These are phyloP conservation scores for Monosporascus sp. DNA, from an alignment of 2,329 filamentous ascomycete genomes.

Conservation along the genomic window DNA sequence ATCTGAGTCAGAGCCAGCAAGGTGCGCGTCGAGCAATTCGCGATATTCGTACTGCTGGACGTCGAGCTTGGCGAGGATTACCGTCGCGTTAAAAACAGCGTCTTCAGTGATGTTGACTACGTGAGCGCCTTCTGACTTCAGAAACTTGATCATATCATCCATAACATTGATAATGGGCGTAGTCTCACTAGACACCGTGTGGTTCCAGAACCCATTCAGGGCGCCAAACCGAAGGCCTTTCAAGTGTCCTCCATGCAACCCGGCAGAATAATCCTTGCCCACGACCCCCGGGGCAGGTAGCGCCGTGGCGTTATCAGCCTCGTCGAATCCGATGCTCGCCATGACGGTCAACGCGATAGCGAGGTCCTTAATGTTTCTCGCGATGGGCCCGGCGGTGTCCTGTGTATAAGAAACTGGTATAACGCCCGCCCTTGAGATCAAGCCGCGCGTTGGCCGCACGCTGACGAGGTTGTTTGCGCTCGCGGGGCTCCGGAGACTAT, in stretches of 20 bases:
- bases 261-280: constrained; percentile 42
- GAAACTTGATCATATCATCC: constrained; percentile 38
- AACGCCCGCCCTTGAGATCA: constrained; percentile 46
- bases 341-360: constrained; percentile 48
- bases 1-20: constrained; percentile 37
- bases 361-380: constrained; percentile 43
- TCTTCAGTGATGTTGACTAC: constrained; percentile 44
- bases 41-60: constrained; percentile 59
- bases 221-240: constrained; percentile 28
- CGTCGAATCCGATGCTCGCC: constrained; percentile 46
- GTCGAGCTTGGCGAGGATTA: constrained; percentile 44
- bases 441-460: constrained; percentile 50
- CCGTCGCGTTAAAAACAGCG: constrained; percentile 45
- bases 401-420: constrained; percentile 54
- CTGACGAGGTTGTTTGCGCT: constrained; percentile 57
- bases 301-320: constrained; percentile 47
- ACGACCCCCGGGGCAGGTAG: constrained; percentile 36
- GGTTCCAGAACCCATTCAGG: constrained; percentile 52
- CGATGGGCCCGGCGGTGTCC: constrained; percentile 52
- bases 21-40: constrained; percentile 50
- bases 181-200: constrained; percentile 45
- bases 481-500: constrained; percentile 57
- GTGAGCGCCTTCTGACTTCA: constrained; percentile 42
- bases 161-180: constrained; percentile 52
- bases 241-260: constrained; percentile 25